A percentile compares a stretch with the other conserved stretches of the same genome.
These are phyloP conservation scores for Colletotrichum nymphaeae DNA, from an alignment of 2,329 filamentous ascomycete genomes.

Conservation along the genomic window DNA sequence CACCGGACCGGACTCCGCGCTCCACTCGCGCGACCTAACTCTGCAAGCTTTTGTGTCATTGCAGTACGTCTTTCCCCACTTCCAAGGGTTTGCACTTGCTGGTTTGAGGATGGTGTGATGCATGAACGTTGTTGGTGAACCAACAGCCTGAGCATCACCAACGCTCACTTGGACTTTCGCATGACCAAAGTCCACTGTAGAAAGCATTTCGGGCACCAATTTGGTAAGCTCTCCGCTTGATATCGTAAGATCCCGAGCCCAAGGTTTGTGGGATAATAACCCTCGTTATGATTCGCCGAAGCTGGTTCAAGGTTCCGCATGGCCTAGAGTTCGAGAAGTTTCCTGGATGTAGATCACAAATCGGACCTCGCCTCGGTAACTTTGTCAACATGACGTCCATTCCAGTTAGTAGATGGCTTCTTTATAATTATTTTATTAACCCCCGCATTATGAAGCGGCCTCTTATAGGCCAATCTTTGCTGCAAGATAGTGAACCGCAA, in stretches of 20 bases:
- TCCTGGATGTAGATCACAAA: background rate
- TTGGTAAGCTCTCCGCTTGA: background rate
- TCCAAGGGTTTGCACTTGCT: background rate
- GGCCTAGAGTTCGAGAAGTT: background rate
- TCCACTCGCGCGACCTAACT: background rate
- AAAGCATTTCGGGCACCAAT: too few species aligned
- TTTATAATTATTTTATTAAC: too few species aligned
- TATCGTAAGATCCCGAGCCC: background rate
- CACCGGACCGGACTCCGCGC: background rate
- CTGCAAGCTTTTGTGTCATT: background rate
- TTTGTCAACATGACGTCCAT: background rate
- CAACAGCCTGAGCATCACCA: background rate
- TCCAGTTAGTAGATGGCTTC: too few species aligned
- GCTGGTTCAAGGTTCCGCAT: background rate
- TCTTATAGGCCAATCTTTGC: background rate
- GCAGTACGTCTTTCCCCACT: background rate
- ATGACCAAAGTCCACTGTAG: background rate
- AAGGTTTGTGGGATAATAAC: background rate
- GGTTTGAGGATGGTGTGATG: background rate
- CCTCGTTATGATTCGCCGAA: background rate
- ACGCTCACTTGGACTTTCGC: background rate
- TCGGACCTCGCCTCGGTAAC: background rate
- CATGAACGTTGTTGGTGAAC: background rate
- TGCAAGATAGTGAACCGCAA: conserved; percentile 12
- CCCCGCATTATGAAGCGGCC: too few species aligned